Conservation (phyloP, 2,329 filamentous ascomycete species). For the Fusarium udum region DNA sequence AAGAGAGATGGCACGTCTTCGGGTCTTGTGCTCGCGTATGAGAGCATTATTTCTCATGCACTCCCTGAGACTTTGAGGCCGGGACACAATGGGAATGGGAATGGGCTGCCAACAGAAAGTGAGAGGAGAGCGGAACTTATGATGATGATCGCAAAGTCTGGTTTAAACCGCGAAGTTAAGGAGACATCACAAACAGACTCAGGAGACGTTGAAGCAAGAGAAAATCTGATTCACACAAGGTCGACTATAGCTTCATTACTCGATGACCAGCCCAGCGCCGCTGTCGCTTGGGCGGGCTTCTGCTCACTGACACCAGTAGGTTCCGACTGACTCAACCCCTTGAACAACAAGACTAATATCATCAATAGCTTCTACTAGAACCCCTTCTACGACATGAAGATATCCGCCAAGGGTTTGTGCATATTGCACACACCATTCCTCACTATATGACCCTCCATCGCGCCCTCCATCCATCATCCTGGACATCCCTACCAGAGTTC, state of each 20-base stretch:
- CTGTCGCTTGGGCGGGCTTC: slow-evolving; percentile 50
- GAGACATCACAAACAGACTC: slow-evolving; percentile 39
- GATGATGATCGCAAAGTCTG: slow-evolving; percentile 44
- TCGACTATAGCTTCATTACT: slow-evolving; percentile 41
- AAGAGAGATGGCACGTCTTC: slow-evolving; percentile 43
- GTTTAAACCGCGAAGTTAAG: slow-evolving; percentile 44
- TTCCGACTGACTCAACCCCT: neutral
- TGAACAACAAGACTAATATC: neutral
- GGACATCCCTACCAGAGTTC: slow-evolving; percentile 41
- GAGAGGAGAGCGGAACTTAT: slow-evolving; percentile 45
- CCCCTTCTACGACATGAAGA: slow-evolving; percentile 47
- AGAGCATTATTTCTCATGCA: slow-evolving; percentile 49
- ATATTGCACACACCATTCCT: slow-evolving; percentile 47
- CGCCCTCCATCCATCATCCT: slow-evolving; percentile 38
- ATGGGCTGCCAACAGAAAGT: slow-evolving; percentile 33
- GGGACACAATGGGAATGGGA: slow-evolving; percentile 41
- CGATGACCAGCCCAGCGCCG: slow-evolving; percentile 42
- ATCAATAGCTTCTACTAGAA: slow-evolving; percentile 48
- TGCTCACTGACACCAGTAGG: slow-evolving; percentile 51
- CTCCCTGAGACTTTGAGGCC: slow-evolving; percentile 47
- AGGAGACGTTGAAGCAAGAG: slow-evolving; percentile 43
- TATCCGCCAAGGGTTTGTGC: slow-evolving; percentile 44
- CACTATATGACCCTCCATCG: slow-evolving; percentile 49
- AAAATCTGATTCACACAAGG: slow-evolving; percentile 43
- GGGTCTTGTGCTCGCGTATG: slow-evolving; percentile 49